Evolutionary conservation across 164 flowering plant species (phyloP).

Genomic region (Magnolia officinalis): DNA sequence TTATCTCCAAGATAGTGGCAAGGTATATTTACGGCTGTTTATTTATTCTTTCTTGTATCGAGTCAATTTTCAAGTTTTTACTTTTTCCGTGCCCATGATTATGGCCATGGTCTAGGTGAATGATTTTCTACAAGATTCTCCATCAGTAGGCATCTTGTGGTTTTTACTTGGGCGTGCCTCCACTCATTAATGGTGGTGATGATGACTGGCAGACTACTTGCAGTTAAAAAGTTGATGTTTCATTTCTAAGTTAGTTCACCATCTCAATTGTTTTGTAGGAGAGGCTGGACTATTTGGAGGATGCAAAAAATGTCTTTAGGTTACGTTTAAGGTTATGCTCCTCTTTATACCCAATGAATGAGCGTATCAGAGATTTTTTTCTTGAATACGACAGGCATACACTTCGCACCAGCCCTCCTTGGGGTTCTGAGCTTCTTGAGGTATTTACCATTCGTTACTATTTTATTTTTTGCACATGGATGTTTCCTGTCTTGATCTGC

Average conservation of each 20-base stretch:
- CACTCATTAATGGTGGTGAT: neutral
- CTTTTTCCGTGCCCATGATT: neutral
- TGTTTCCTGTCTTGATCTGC: no score
- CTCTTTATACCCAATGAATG: conserved; percentile 82
- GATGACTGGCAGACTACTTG: neutral
- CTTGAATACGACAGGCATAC: conserved; percentile 96
- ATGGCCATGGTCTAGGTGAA: neutral
- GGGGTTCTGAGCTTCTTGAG: conserved; percentile 99
- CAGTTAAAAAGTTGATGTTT: neutral
- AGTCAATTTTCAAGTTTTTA: neutral
- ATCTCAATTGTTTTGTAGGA: conserved; percentile 46
- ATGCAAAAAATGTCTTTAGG: conserved; percentile 75
- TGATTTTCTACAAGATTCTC: neutral
- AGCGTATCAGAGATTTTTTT: conserved; percentile 92
- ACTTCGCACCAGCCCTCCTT: conserved; percentile 95
- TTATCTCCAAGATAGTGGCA: conserved; percentile 79
- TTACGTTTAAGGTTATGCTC: conserved; percentile 83
- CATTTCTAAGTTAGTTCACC: neutral
- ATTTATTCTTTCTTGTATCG: neutral
- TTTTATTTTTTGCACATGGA: neutral
- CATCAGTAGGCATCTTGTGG: neutral
- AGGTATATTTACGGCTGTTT: conserved; percentile 40
- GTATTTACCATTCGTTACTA: conserved; percentile 29
- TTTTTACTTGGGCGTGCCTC: neutral
- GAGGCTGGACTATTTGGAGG: conserved; percentile 92